These are phyloP conservation scores for Blastobotrys illinoisensis DNA, from an alignment of 1,139 yeast genomes.

Conservation along the genomic window DNA sequence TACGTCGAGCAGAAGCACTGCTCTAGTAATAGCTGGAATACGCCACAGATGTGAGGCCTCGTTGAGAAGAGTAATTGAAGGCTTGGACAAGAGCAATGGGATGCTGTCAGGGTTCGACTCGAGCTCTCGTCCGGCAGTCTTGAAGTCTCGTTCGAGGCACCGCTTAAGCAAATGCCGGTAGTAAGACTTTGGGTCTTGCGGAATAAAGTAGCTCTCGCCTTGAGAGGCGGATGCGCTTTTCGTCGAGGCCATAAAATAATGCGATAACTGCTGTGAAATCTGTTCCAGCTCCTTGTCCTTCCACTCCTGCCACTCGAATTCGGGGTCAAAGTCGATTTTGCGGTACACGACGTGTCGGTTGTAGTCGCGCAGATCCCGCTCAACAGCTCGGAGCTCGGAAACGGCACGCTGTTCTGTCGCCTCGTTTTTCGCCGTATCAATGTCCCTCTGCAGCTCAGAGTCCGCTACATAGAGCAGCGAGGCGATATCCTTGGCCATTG, in stretches of 20 bases:
- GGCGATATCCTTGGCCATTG: slow-evolving; percentile 22
- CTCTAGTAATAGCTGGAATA: slow-evolving; percentile 47
- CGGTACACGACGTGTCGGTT: slow-evolving; percentile 36
- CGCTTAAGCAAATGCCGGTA: slow-evolving; percentile 32
- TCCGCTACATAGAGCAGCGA: slow-evolving; percentile 22
- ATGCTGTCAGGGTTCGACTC: slow-evolving; percentile 29
- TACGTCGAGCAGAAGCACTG: slow-evolving; percentile 48
- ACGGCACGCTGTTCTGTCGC: slow-evolving; percentile 43
- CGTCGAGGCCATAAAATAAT: slow-evolving; percentile 9
- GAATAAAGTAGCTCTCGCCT: slow-evolving; percentile 21
- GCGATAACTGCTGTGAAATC: slow-evolving; percentile 35
- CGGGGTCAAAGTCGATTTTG: slow-evolving; percentile 41
- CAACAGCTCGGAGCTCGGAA: slow-evolving; percentile 42
- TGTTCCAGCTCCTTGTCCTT: slow-evolving; percentile 41
- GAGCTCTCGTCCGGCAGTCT: slow-evolving; percentile 24
- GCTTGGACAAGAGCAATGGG: slow-evolving; percentile 35
- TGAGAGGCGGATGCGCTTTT: slow-evolving; percentile 3
- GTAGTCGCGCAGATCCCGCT: slow-evolving; percentile 40
- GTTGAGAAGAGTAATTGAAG: slow-evolving; percentile 40
- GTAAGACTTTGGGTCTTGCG: slow-evolving; percentile 37
- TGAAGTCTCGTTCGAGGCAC: slow-evolving; percentile 32
- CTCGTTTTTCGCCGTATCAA: slow-evolving; percentile 32
- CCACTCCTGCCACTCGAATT: slow-evolving; percentile 47
- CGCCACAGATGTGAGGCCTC: slow-evolving; percentile 58
- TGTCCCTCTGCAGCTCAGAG: slow-evolving; percentile 26